Percentiles rank a stretch among this genome's conserved stretches.
These are phyloP conservation scores for Amorphotheca resinae DNA, from an alignment of 495 filamentous ascomycete genomes.

Conservation along the genomic window DNA sequence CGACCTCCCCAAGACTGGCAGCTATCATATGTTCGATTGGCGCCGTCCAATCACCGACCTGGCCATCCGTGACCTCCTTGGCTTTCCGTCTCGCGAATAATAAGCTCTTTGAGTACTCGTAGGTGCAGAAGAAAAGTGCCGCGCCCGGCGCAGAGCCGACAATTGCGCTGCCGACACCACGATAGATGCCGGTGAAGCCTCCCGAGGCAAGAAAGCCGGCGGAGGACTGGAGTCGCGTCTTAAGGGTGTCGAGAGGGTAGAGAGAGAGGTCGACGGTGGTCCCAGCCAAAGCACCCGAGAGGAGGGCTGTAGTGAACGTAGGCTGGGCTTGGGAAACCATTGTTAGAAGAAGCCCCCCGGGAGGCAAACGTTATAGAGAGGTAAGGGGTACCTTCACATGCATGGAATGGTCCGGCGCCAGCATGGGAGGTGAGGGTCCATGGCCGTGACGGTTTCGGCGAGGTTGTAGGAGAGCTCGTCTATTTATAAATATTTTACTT, in stretches of 20 bases:
- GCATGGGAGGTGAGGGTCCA: conserved; percentile 2
- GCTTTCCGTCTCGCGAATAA: conserved; percentile 26
- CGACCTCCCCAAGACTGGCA: conserved; percentile 80
- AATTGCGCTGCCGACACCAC: conserved; percentile 54
- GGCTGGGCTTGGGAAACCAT: conserved; percentile 15
- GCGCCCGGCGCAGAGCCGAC: conserved; percentile 96
- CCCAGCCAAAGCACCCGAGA: conserved; percentile 72
- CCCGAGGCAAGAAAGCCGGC: conserved; percentile 64
- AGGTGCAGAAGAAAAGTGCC: conserved; percentile 95
- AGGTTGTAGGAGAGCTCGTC: conserved; percentile 8
- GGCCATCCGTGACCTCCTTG: conserved; percentile 6
- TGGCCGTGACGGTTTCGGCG: conserved; percentile 4
- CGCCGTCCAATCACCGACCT: conserved; percentile 16
- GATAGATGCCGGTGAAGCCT: conserved; percentile 63
- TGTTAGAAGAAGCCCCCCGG: neutral
- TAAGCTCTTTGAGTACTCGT: conserved; percentile 65
- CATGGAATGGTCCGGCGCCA: conserved; percentile 12
- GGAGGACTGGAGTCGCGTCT: conserved; percentile 84
- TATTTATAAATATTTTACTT: conserved; percentile 1
- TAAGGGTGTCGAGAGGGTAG: conserved; percentile 84
- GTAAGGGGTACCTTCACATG: neutral
- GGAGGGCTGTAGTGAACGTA: conserved; percentile 37
- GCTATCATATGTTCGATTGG: conserved; percentile 63
- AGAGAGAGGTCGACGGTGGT: conserved; percentile 85
- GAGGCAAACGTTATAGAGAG: neutral